Evolutionary conservation across 345 rosid genomes (phyloP).

Genomic region (Erucastrum elatum): DNA sequence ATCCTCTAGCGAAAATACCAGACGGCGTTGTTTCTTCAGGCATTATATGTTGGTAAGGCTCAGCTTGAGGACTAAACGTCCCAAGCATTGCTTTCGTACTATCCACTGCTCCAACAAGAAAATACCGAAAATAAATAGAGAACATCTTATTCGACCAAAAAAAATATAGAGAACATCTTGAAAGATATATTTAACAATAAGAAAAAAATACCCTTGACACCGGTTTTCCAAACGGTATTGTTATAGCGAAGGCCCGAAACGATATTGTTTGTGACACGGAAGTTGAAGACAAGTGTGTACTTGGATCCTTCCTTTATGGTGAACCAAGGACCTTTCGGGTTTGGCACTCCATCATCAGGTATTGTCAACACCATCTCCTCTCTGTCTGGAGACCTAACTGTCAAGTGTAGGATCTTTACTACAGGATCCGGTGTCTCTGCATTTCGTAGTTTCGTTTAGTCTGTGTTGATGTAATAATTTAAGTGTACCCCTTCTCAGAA

Average conservation of each 20-base stretch:
- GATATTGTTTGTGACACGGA: slow-evolving; percentile 33
- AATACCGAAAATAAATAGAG: background rate
- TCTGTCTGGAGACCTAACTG: slow-evolving; percentile 67
- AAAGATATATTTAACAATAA: background rate
- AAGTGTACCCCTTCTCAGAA: background rate
- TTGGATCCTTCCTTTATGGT: slow-evolving; percentile 86
- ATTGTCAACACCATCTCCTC: slow-evolving; percentile 64
- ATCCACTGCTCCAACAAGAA: slow-evolving; percentile 56
- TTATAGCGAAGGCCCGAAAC: slow-evolving; percentile 81
- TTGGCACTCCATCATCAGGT: slow-evolving; percentile 60
- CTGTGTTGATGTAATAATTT: background rate
- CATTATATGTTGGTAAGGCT: slow-evolving; percentile 68
- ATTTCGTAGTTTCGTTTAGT: background rate
- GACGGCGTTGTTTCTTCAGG: slow-evolving; percentile 90
- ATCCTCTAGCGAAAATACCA: slow-evolving; percentile 85
- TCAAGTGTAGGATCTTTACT: slow-evolving; percentile 71
- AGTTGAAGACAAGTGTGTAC: slow-evolving; percentile 63
- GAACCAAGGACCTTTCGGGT: slow-evolving; percentile 75
- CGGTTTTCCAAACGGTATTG: slow-evolving; percentile 82
- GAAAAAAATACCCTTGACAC: slow-evolving; percentile 52
- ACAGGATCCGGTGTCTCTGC: slow-evolving; percentile 83
- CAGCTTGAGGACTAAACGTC: slow-evolving; percentile 90
- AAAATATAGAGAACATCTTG: background rate
- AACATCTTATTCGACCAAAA: background rate
- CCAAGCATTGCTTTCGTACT: slow-evolving; percentile 85